Evolutionary conservation across 495 filamentous ascomycete genomes (phyloP).

Genomic region (Sabuloglossum arenarium): DNA sequence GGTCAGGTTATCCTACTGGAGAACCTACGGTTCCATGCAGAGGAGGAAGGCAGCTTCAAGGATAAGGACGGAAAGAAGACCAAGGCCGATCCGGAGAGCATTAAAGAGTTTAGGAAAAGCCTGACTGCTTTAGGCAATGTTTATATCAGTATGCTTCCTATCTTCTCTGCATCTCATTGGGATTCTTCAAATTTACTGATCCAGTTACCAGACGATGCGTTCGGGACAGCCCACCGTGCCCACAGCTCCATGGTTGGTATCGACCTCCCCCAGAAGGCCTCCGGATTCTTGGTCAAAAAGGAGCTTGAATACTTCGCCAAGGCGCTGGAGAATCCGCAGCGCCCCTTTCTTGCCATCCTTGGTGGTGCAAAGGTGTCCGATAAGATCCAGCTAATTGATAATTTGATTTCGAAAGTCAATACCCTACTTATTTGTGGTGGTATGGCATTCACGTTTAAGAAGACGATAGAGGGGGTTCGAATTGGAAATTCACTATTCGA

Average conservation of each 20-base stretch:
- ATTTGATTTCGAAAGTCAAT: constrained; percentile 91
- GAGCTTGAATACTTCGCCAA: constrained; percentile 98
- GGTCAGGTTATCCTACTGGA: constrained; percentile 83
- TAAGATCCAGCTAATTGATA: constrained; percentile 99
- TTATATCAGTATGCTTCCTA: constrained; percentile 75
- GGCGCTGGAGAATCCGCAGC: constrained; percentile 79
- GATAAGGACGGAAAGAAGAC: constrained; percentile 88
- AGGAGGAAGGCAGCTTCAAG: constrained; percentile 91
- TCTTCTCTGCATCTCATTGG: neutral
- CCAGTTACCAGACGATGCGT: constrained; percentile 64
- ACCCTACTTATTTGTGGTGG: constrained; percentile 90
- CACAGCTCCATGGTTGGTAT: constrained; percentile 99
- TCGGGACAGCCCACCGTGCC: constrained; percentile 92
- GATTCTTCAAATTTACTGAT: neutral
- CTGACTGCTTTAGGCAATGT: constrained; percentile 89
- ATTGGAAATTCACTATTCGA: constrained; percentile 92
- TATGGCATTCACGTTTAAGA: constrained; percentile 99
- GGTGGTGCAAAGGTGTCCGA: constrained; percentile 96
- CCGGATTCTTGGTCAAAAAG: constrained; percentile 98
- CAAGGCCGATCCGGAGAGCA: constrained; percentile 84
- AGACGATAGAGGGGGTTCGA: constrained; percentile 71
- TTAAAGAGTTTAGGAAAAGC: constrained; percentile 84
- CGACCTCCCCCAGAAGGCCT: constrained; percentile 84
- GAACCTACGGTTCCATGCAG: constrained; percentile 92
- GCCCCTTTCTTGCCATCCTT: constrained; percentile 96